phyloP scores from a whole-genome alignment of 176 grass and related monocot genomes.

The Thalia dealbata region DNA sequence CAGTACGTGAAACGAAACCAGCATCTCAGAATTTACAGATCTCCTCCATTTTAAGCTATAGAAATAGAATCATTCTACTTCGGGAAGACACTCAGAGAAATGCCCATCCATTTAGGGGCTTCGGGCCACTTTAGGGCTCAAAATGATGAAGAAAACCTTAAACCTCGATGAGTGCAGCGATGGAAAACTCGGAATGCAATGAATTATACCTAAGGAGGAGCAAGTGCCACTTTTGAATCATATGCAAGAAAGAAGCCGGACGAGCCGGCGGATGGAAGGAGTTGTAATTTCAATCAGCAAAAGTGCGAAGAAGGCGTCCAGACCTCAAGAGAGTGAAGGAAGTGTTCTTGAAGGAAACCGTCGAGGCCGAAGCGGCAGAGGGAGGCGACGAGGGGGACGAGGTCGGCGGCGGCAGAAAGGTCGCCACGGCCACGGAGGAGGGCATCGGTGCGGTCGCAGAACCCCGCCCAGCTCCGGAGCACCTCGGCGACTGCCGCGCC shows the following conservation, averaged over 20 bases:
- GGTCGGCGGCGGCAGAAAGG: constrained; percentile 28
- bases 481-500: constrained; percentile 35
- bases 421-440: constrained; percentile 34
- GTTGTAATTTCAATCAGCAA: not conserved
- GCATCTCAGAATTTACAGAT: not conserved
- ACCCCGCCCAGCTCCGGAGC: constrained; percentile 48
- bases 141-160: not conserved
- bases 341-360: constrained; percentile 56
- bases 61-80: not conserved
- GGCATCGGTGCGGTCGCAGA: constrained; percentile 37
- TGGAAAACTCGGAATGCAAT: not conserved
- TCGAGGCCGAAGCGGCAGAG: constrained; percentile 51
- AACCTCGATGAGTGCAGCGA: not conserved
- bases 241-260: not conserved
- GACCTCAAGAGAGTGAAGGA: constrained; percentile 73
- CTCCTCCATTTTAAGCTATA: not conserved
- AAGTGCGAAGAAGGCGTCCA: not conserved
- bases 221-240: not conserved
- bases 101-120: not conserved
- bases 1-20: not conserved
- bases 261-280: not conserved
- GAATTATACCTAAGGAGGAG: not conserved
- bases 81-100: too few relatives aligned
- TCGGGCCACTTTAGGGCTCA: not conserved
- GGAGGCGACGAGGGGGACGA: constrained; percentile 33